These are phyloP conservation scores for Globisporangium paroecandrum DNA, from an alignment of 352 stramenopile genomes.

Conservation along the genomic window DNA sequence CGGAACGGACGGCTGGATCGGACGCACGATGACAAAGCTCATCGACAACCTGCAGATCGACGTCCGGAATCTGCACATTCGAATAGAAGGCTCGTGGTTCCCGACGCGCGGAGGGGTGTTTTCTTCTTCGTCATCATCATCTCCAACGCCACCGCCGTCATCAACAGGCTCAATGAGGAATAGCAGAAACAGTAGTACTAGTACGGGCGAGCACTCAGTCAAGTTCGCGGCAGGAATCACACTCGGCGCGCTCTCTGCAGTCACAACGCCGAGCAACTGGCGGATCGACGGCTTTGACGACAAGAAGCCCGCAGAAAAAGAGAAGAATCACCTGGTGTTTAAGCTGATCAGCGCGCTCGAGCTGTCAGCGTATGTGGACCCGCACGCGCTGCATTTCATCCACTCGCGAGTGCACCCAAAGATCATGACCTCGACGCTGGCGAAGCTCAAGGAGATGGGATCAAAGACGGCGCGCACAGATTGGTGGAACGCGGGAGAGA, in stretches of 20 bases:
- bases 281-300: conserved; percentile 70
- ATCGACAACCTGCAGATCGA: conserved; percentile 90
- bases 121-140: conserved; percentile 7
- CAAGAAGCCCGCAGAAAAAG: conserved; percentile 21
- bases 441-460: conserved; percentile 82
- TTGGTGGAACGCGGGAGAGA: conserved; percentile 80
- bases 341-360: conserved; percentile 87
- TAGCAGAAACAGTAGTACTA: conserved; percentile 10
- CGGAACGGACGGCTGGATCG: conserved; percentile 85
- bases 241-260: conserved; percentile 76
- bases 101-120: conserved; percentile 26
- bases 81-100: conserved; percentile 74
- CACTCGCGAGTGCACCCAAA: conserved; percentile 78
- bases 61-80: conserved; percentile 83
- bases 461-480: conserved; percentile 45
- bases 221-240: conserved; percentile 81
- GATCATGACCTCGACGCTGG: conserved; percentile 70
- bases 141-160: conserved; percentile 19
- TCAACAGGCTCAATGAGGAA: conserved; percentile 12
- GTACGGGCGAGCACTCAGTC: conserved; percentile 19
- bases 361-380: conserved; percentile 85
- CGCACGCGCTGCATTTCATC: conserved; percentile 82
- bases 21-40: conserved; percentile 85
- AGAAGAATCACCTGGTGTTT: conserved; percentile 73
- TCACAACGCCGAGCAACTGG: conserved; percentile 85